Percentiles rank a stretch among this genome's conserved stretches.
Evolutionary conservation across 1,284 basidiomycete species (phyloP).

Genomic region (Earliella scabrosa): DNA sequence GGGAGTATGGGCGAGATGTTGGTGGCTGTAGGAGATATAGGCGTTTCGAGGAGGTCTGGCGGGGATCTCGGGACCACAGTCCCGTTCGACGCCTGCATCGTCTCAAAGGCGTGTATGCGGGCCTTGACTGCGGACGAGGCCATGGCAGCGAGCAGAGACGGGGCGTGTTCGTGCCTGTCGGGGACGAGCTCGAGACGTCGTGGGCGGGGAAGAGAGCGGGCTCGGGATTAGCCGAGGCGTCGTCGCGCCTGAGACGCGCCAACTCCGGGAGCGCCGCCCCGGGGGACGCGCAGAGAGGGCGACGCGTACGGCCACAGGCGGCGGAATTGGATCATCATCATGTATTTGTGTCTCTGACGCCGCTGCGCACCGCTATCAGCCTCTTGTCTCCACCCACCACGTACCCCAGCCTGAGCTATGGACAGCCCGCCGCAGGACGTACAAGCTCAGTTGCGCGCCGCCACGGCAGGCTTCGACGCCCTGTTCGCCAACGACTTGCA

Average conservation of each 20-base stretch:
- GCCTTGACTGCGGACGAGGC: constrained; percentile 58
- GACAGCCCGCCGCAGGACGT: constrained; percentile 30
- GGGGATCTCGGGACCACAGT: constrained; percentile 25
- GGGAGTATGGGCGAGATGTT: constrained; percentile 28
- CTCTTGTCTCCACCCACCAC: not conserved
- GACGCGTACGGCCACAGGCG: not conserved
- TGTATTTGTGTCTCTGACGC: not conserved
- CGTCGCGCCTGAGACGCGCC: not conserved
- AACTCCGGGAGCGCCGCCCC: not conserved
- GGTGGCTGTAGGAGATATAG: constrained; percentile 48
- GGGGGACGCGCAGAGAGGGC: not conserved
- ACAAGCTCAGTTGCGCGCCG: constrained; percentile 46
- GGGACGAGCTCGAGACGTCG: constrained; percentile 1
- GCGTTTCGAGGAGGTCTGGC: constrained; percentile 46
- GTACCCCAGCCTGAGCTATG: constrained; percentile 9
- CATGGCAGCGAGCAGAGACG: constrained; percentile 36
- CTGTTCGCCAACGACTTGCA: constrained; percentile 71
- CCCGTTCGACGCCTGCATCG: constrained; percentile 24
- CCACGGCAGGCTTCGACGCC: constrained; percentile 64
- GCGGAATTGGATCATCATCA: too few species aligned
- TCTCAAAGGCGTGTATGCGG: constrained; percentile 61
- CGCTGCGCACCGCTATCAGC: too few species aligned
- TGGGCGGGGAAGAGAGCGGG: not conserved
- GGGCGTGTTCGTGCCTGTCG: not conserved
- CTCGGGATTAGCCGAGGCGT: not conserved